Base-by-base conservation (phyloP, 345 rosid species). In the Salix purpurea region DNA sequence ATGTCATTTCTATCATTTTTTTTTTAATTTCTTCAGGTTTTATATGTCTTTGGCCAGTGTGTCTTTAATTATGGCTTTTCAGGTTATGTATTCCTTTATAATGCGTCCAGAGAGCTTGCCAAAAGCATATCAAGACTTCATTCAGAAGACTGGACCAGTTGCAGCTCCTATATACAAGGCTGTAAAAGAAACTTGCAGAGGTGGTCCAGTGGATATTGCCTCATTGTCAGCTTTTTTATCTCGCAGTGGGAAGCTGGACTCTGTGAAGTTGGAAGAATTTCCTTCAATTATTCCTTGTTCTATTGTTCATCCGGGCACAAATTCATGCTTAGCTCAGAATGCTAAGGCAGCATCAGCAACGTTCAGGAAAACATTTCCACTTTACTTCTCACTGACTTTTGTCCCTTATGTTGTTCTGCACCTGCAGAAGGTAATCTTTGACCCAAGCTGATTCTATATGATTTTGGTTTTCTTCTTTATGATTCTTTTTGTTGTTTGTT, bases 71-170 rank as follows among this genome's bases (percentile, higher is more conserved):
- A n/a, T 50, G 30, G 3, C 1, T 40, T 72, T 67, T n/a, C 81
- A 72, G 99, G 91, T 94, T 60, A 78, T 78, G 76, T 78, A 72
- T 78, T 7, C 68, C 30, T 72, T 73, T 56, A 60, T 78, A 7
- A 67, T 78, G 76, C 81, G 44, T 60, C 98, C 99, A 10, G 99
- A 91, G 86, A 96, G 95, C 87, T 88, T 96, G 89, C 99, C 98
- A 44, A 90, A 91, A 86, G 84, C 98, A 78, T 96, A 96, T 86
- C 91, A 84, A 80, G 95, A 94, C 79, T 96, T 94, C 67, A 96
- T 96, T 81, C 98, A 94, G 85, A 94, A 94, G 84, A 96, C 99
- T 28, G 98, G 99, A 67, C 99, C 99, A 71, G 97, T 94, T 78
- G 91, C 92, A 32, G 85, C 81, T 7, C 97, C 98, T 74, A 94